phyloP scores from a whole-genome alignment of 108 stramenopile genomes.

The Cyclostephanos tholiformis region DNA sequence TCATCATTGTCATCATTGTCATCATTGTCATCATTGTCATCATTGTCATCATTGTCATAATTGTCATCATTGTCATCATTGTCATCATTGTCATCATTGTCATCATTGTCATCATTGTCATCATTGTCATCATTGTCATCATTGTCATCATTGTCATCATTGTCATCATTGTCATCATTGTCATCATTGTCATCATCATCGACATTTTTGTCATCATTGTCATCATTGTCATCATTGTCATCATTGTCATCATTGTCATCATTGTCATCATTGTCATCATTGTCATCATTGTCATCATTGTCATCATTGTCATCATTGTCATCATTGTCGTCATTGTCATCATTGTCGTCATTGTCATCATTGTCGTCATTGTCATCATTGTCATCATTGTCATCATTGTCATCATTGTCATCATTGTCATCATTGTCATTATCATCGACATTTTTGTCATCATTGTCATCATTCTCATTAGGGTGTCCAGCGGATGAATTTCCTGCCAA shows the following conservation, averaged over 20 bases:
- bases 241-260: not conserved
- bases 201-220: not conserved
- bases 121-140: not conserved
- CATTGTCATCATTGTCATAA: not conserved
- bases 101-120: not conserved
- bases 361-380: not conserved
- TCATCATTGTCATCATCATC: not conserved
- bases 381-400: not conserved
- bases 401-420: not conserved
- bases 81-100: not conserved
- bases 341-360: not conserved
- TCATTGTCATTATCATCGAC: not conserved
- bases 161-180: not conserved
- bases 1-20: not conserved
- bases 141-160: not conserved
- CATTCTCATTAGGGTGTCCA: no score
- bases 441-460: no score
- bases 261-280: not conserved
- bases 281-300: not conserved
- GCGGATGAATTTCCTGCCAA: no score
- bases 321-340: constrained; percentile 4
- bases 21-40: not conserved
- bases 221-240: not conserved
- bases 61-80: not conserved
- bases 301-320: constrained; percentile 8